Evolutionary conservation across 805 yeast species (phyloP), one percentile per base, ranked within the genome.

Genomic region (Martiniozyma abietophila): DNA sequence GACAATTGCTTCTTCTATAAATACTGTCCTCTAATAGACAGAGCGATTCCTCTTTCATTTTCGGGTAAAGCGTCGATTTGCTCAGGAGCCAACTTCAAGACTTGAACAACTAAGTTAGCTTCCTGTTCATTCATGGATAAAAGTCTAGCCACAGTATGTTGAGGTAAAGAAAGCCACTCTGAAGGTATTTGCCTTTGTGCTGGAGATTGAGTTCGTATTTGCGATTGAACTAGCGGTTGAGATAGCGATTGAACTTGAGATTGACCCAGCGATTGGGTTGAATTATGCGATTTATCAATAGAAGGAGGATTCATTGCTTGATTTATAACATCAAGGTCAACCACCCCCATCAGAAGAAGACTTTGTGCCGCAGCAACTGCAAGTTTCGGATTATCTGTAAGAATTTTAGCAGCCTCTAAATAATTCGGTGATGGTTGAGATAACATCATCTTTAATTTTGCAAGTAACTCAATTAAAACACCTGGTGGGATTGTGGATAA

Each of bases 301-400:
- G 11, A 9, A 15, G 47, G 16, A 36, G 42, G n/a, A n/a, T 43
- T 22, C 55, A 52, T 48, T 11, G 82, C 72, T 40, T 74, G 71
- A 23, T 66, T 65, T n/a, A 80, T 73, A n/a, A 77, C 80, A 29
- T 72, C 75, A 25, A 67, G 64, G 50, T 80, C 82, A 16, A 81
- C 72, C 27, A 81, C 65, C 1, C 92, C 94, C 88, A 81, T 80
- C 31, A 80, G 62, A 14, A 81, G 57, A 41, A 81, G 60, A 2
- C 86, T 81, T 51, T 81, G 92, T 0, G 88, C 74, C 2, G 83
- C 76, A 2, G 82, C 68, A 3, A 74, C 59, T 3, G 86, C 79
- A 27, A 80, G 58, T 31, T 74, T 57, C 12, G 76, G 76, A 43
- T 74, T 58, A 46, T 70, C 58, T 36, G 62, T 64, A 46, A 74